Evolutionary conservation across 768 basidiomycete species (phyloP), one percentile per base, ranked within the genome.

Genomic region (Agaricus sinodeliciosus): DNA sequence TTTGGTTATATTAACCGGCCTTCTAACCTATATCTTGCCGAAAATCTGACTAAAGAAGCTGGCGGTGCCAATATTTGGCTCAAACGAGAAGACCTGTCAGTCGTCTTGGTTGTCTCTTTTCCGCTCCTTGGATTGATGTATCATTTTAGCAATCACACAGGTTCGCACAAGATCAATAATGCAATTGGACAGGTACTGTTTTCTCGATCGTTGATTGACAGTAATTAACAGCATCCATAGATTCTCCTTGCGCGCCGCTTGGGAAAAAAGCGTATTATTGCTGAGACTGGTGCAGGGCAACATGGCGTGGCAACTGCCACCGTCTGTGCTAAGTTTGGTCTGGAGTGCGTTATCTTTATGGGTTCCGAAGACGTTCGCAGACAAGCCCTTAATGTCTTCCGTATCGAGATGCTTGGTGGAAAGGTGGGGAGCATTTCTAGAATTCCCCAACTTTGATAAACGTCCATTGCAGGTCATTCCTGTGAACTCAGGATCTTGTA

Each of bases 271-370:
- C 82, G 94, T 49, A 98, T 99, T 63, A 98, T 98, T 59, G 96
- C 96, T 28, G 96, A 99, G 74, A 98, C 96, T 1, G 96, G 96
- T 57, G 96, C 96, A 0, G 96, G 96, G 13, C 96, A 98, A 67
- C 96, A 99, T 67, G 96, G 96, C 66, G 96, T 99, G 27, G 96
- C 96, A 18, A 98, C 96, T 43, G 96, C 96, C 1, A 99, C 96
- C 4, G 96, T 92, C 19, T 98, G 96, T 60, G 96, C 96, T 19
- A 88, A 90, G 60, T 99, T 98, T 61, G 94, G 91, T 5, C 66
- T 98, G 76, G 85, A 96, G 69, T 99, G 96, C 65, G 70, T 95
- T 59, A 79, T 99, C 63, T 99, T 94, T 72, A 99, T 99, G 96
- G 96, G 96, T 48, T 83, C 91, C 22, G 96, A 97, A 68, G 96